Base-by-base conservation (phyloP, 2,329 filamentous ascomycete species). In the Sclerotinia borealis region DNA sequence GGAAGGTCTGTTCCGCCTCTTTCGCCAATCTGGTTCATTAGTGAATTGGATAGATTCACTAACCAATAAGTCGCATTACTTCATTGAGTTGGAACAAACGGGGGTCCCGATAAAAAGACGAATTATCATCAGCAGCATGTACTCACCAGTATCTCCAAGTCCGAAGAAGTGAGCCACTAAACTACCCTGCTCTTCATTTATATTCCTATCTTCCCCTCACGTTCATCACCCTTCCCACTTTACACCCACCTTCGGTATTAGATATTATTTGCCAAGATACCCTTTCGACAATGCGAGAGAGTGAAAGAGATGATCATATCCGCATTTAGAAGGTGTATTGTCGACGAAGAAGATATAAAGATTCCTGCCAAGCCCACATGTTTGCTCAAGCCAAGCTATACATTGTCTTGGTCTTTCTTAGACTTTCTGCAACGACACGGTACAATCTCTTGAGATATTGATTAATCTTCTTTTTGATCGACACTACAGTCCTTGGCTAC, bases 391-490 rank as follows among this genome's bases (percentile, higher is more conserved):
- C 41, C 55, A 59, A 59, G 55, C 22, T 27, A 27, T 15, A 59
- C 2, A 48, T 36, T 59, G n/a, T 48, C 55, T 48, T 59, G 55
- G 55, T 13, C 36, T 58, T 56, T 22, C 41, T 58, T 51, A 19
- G 31, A 17, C 15, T 54, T 52, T 17, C 25, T 13, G 22, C 43
- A 39, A 54, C 22, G 50, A 39, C 37, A 52, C 13, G 34, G 22
- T 17, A 37, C 15, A 39, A 52, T 51, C 49, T 36, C n/a, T 27
- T 15, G 22, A 22, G 48, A 50, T 22, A 50, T 11, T 27, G 13
- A 34, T 25, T 22, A 34, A 52, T 27, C 25, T 10, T 25, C 22
- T 52, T 52, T 31, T 37, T 52, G 34, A 37, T 39, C 17, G 22
- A 37, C 36, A 27, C 22, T 19, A 52, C 25, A 52, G 31, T 25